These are phyloP conservation scores for Trichoderma sp. DNA, from an alignment of 2,329 filamentous ascomycete genomes.

Conservation along the genomic window DNA sequence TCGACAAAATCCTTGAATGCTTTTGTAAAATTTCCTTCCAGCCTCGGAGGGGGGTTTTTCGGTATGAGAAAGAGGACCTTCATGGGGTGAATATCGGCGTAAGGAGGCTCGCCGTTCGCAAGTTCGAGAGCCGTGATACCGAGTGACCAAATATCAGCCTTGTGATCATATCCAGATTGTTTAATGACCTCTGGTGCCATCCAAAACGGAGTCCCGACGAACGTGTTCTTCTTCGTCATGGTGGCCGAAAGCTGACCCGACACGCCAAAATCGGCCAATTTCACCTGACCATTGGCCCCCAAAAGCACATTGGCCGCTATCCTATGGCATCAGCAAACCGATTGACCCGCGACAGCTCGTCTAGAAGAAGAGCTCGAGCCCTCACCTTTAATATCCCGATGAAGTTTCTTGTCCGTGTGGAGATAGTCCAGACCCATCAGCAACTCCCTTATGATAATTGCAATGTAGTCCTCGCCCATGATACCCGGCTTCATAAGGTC, in stretches of 20 bases:
- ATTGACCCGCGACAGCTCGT: not conserved
- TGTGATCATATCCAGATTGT: conserved; percentile 96
- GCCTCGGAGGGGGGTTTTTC: conserved; percentile 81
- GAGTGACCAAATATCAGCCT: conserved; percentile 96
- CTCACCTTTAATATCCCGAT: conserved; percentile 90
- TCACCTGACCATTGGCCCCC: conserved; percentile 88
- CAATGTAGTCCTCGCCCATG: conserved; percentile 93
- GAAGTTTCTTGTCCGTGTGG: conserved; percentile 92
- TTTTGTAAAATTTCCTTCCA: conserved; percentile 79
- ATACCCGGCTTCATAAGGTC: conserved; percentile 92
- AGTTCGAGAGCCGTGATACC: conserved; percentile 92
- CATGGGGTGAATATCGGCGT: conserved; percentile 97
- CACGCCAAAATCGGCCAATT: conserved; percentile 94
- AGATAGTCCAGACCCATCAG: conserved; percentile 89
- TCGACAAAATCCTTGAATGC: conserved; percentile 83
- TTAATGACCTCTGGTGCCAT: conserved; percentile 99
- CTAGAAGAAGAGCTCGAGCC: not conserved
- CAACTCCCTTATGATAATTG: conserved; percentile 88
- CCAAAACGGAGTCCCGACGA: conserved; percentile 98
- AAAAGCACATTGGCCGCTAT: conserved; percentile 89
- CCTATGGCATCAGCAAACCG: not conserved
- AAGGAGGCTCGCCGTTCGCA: conserved; percentile 88
- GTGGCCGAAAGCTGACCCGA: conserved; percentile 94
- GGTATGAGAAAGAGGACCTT: conserved; percentile 96
- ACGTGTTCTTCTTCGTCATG: conserved; percentile 99